Conservation (phyloP, 1,284 basidiomycete genomes). For the Chalciporus sp. region DNA sequence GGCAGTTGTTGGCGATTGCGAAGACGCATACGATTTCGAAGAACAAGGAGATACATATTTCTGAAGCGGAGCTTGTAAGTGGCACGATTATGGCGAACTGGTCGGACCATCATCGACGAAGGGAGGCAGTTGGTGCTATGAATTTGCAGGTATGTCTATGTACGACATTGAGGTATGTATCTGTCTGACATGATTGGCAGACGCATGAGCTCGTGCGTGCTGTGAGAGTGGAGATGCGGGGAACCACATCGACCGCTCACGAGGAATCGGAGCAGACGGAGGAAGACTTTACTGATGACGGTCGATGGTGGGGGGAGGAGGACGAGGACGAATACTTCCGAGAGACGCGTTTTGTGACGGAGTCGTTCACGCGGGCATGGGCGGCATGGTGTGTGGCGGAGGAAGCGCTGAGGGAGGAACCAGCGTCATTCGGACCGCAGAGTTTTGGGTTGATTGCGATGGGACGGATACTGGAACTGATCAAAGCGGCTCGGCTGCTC, state of each 20-base stretch:
- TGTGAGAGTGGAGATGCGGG: conserved; percentile 37
- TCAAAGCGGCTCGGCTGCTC: conserved; percentile 29
- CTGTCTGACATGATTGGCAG: conserved; percentile 21
- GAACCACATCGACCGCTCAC: conserved; percentile 3
- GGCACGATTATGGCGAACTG: conserved; percentile 48
- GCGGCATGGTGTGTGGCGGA: conserved; percentile 42
- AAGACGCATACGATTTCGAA: conserved; percentile 38
- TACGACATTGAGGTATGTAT: neutral
- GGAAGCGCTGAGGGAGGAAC: conserved; percentile 25
- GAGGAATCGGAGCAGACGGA: conserved; percentile 26
- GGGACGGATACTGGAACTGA: conserved; percentile 39
- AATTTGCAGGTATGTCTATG: conserved; percentile 41
- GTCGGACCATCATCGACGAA: conserved; percentile 40
- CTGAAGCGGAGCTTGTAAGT: conserved; percentile 46
- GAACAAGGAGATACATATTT: conserved; percentile 35
- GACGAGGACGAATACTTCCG: conserved; percentile 30
- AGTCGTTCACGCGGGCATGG: conserved; percentile 39
- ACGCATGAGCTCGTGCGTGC: conserved; percentile 39
- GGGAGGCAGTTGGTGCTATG: conserved; percentile 42
- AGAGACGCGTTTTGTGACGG: conserved; percentile 27
- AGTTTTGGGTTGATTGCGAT: conserved; percentile 47
- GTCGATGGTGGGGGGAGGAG: conserved; percentile 21
- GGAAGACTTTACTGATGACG: conserved; percentile 13
- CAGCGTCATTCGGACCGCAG: conserved; percentile 38
- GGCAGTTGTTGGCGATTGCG: conserved; percentile 38